Evolutionary conservation across 2,329 filamentous ascomycete genomes (phyloP).

Genomic region (Didymella pinodella): DNA sequence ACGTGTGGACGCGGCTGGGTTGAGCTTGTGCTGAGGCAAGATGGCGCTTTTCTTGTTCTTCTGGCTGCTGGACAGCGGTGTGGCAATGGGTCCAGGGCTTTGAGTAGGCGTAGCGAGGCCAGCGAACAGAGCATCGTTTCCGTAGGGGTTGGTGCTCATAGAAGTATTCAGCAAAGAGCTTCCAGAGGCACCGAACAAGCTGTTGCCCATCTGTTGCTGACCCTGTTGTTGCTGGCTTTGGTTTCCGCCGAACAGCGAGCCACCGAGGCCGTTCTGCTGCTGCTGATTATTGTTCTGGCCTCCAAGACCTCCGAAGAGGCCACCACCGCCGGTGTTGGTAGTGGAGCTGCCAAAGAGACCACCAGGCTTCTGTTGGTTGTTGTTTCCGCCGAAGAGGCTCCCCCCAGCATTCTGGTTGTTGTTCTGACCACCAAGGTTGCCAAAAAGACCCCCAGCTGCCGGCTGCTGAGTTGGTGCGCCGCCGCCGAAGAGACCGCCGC

Average conservation of each 20-base stretch:
- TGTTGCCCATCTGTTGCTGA: constrained; percentile 49
- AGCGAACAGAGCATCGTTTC: constrained; percentile 84
- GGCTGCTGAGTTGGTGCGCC: constrained; percentile 37
- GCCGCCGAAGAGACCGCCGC: constrained; percentile 53
- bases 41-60: constrained; percentile 82
- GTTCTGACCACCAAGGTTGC: constrained; percentile 39
- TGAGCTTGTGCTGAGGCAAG: constrained; percentile 86
- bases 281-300: constrained; percentile 53
- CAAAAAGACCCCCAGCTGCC: constrained; percentile 46
- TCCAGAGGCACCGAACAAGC: constrained; percentile 63
- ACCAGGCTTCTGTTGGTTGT: constrained; percentile 56
- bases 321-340: constrained; percentile 52
- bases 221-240: constrained; percentile 55
- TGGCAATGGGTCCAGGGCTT: constrained; percentile 87
- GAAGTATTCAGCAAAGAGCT: constrained; percentile 59
- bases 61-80: constrained; percentile 78
- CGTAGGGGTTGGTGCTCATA: constrained; percentile 82
- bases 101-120: constrained; percentile 71
- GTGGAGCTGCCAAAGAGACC: constrained; percentile 53
- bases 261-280: constrained; percentile 49
- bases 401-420: constrained; percentile 43
- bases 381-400: constrained; percentile 50
- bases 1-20: constrained; percentile 79
- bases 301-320: constrained; percentile 57
- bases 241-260: constrained; percentile 54